Evolutionary conservation across 257 asterid genomes (phyloP), one percentile per base, ranked within the genome.

Genomic region (Solanum chaucha): DNA sequence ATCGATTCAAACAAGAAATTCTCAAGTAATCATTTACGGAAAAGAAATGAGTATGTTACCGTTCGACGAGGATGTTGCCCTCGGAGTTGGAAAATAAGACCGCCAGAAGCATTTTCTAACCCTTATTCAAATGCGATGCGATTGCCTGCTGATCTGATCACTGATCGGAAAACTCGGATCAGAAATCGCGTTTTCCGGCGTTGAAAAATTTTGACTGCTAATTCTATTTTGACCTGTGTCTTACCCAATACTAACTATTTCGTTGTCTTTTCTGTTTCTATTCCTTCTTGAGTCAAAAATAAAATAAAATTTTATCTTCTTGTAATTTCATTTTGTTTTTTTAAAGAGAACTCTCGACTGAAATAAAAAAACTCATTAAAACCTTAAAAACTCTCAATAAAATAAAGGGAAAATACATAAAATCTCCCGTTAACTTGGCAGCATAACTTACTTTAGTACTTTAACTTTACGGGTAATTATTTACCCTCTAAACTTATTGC

Each of bases 41-140:
- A 4, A 26, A 46, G 26, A 38, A 67, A 68, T 34, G 4, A 13
- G 36, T 38, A 58, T 2, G 84, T 77, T 92, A 97, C 99, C 99
- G 98, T 90, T 97, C 98, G 80, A 97, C 98, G 86, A 97, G 99
- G 91, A 97, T 92, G 87, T 97, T 97, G 80, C 98, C 99, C 90
- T 95, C 98, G 86, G 98, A 97, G 74, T 95, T 95, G 86, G 98
- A 98, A 87, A 97, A 92, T 91, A 97, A 89, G 40, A 94, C 97
- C 40, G 98, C 98, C 88, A 95, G 96, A 90, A 97, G 91, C 99
- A 97, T 97, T 55, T 92, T 88, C 44, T 0, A 12, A 44, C 12
- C 40, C 68, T 70, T 85, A 24, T 46, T 34, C 84, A 20, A 40
- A 78, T 17, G 67, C 38, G 24, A 77, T 77, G 64, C 41, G 28